Percentiles rank a stretch among this genome's conserved stretches.
phyloP scores from a whole-genome alignment of 2,329 filamentous ascomycete species.

The Fusarium sp. region DNA sequence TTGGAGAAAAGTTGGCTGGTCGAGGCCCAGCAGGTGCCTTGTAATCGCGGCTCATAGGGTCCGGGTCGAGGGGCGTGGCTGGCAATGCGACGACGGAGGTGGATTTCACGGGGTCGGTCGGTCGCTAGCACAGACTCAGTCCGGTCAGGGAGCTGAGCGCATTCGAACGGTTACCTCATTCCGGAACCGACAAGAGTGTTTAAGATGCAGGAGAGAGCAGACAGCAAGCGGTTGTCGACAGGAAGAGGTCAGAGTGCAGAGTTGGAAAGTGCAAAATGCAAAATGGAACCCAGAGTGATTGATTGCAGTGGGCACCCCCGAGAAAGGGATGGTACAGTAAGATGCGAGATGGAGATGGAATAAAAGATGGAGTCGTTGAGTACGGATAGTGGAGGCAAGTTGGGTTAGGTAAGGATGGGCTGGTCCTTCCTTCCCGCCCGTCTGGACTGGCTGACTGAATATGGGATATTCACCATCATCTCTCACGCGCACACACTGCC shows the following conservation, averaged over 20 bases:
- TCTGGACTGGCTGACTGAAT: not conserved
- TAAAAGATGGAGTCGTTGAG: slow-evolving; percentile 47
- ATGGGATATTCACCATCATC: not conserved
- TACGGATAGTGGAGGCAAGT: slow-evolving; percentile 20
- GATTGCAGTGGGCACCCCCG: slow-evolving; percentile 35
- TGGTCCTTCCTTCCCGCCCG: slow-evolving; percentile 21
- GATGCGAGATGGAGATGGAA: slow-evolving; percentile 38
- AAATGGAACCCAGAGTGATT: slow-evolving; percentile 19
- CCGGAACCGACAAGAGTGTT: slow-evolving; percentile 52
- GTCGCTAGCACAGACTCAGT: slow-evolving; percentile 62
- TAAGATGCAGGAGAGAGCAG: slow-evolving; percentile 28
- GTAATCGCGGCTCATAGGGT: slow-evolving; percentile 60
- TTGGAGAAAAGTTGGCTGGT: slow-evolving; percentile 69
- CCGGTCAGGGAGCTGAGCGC: slow-evolving; percentile 71
- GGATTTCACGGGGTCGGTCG: slow-evolving; percentile 43
- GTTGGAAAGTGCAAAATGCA: not conserved
- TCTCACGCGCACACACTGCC: slow-evolving; percentile 13
- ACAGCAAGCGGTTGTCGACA: slow-evolving; percentile 21
- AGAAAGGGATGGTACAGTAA: slow-evolving; percentile 40
- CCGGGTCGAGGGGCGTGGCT: slow-evolving; percentile 49
- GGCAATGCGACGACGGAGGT: slow-evolving; percentile 49
- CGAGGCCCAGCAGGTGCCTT: slow-evolving; percentile 69
- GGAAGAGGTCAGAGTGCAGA: slow-evolving; percentile 10
- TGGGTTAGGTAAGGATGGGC: slow-evolving; percentile 42
- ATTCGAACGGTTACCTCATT: slow-evolving; percentile 70